These are phyloP conservation scores for Dipodascus albidus DNA, from an alignment of 805 yeast genomes.

Conservation along the genomic window DNA sequence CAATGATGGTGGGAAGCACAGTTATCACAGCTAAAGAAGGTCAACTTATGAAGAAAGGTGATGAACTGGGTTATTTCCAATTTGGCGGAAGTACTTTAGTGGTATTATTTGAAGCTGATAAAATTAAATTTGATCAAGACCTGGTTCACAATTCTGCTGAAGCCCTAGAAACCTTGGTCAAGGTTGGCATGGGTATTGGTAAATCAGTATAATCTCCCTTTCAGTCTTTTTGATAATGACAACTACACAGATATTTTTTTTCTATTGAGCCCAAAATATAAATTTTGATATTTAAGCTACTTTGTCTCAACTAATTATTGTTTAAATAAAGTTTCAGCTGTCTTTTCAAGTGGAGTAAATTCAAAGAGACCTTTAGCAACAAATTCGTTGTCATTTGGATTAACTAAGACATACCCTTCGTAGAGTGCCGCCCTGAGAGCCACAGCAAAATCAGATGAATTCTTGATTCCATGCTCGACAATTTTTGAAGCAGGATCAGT, in stretches of 20 bases:
- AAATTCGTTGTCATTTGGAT: neutral
- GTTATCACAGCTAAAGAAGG: slow-evolving; percentile 57
- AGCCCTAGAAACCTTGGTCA: slow-evolving; percentile 71
- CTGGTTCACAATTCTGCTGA: slow-evolving; percentile 52
- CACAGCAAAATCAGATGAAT: neutral
- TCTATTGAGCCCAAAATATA: too few relatives aligned
- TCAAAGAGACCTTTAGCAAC: neutral
- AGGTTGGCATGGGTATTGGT: slow-evolving; percentile 90
- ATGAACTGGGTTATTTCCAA: slow-evolving; percentile 87
- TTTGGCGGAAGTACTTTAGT: slow-evolving; percentile 92
- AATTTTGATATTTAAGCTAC: too few relatives aligned
- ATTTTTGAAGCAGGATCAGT: neutral
- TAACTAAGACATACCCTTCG: neutral
- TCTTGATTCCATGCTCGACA: neutral
- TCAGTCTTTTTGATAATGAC: neutral
- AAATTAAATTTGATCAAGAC: slow-evolving; percentile 55
- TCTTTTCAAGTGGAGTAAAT: neutral
- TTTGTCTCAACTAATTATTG: too few relatives aligned
- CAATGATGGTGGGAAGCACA: slow-evolving; percentile 97
- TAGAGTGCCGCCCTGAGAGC: neutral
- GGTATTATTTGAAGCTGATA: slow-evolving; percentile 41
- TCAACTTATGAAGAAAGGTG: slow-evolving; percentile 49
- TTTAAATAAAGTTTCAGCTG: neutral
- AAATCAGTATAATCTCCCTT: neutral
- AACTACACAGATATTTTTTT: too few relatives aligned